These are phyloP conservation scores for Gautieria morchelliformis DNA, from an alignment of 768 basidiomycete genomes.

Conservation along the genomic window DNA sequence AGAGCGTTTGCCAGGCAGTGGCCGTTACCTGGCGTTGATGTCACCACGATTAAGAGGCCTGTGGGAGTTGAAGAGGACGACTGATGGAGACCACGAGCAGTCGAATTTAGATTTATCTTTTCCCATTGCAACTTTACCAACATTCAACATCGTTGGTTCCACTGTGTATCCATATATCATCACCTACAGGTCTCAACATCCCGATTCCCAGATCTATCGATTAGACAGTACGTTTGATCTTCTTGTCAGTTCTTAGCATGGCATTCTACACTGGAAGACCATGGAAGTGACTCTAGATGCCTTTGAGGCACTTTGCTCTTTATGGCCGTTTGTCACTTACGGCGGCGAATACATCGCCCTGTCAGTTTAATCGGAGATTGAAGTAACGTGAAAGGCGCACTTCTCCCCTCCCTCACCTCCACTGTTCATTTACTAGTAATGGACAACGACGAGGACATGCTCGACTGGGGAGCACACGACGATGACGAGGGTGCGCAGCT, in stretches of 20 bases:
- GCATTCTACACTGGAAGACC: too few species aligned
- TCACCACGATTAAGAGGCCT: slow-evolving; percentile 25
- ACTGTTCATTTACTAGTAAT: neutral
- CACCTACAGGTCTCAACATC: slow-evolving; percentile 8
- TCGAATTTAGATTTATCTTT: neutral
- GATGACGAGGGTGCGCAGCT: slow-evolving; percentile 2
- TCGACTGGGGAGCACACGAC: slow-evolving; percentile 9
- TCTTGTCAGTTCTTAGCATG: too few species aligned
- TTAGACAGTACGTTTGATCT: neutral
- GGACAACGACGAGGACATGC: slow-evolving; percentile 4
- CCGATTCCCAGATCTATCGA: neutral
- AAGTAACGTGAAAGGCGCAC: neutral
- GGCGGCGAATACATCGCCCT: too few species aligned
- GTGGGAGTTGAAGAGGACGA: slow-evolving; percentile 49
- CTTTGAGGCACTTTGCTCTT: too few species aligned
- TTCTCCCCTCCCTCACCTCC: neutral
- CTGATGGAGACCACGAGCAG: slow-evolving; percentile 8
- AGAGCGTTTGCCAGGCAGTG: slow-evolving; percentile 70
- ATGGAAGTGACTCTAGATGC: too few species aligned
- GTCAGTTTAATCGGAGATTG: slow-evolving; percentile 1
- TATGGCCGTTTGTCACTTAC: too few species aligned
- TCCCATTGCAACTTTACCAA: slow-evolving; percentile 21
- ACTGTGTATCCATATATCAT: slow-evolving; percentile 19
- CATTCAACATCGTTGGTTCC: slow-evolving; percentile 45
- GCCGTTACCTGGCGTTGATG: slow-evolving; percentile 86